Evolutionary conservation across 257 asterid genomes (phyloP).

Genomic region (Datura wrightii): DNA sequence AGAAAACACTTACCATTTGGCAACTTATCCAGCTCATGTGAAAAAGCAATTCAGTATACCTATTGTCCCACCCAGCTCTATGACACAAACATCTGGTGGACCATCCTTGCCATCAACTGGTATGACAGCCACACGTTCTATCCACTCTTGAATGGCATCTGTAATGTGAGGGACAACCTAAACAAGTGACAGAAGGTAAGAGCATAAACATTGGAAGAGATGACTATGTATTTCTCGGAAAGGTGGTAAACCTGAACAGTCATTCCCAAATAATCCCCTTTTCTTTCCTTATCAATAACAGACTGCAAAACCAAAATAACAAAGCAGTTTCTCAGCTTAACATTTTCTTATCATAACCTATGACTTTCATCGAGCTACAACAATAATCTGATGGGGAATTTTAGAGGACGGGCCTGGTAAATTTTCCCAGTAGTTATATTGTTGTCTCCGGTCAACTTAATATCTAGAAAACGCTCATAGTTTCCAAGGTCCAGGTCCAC

Average conservation of each 20-base stretch:
- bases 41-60: slow-evolving; percentile 37
- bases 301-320: slow-evolving; percentile 36
- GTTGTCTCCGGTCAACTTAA: slow-evolving; percentile 77
- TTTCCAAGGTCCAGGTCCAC: slow-evolving; percentile 99
- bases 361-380: background rate
- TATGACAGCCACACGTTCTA: slow-evolving; percentile 53
- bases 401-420: slow-evolving; percentile 66
- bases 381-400: background rate
- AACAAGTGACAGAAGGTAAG: slow-evolving; percentile 19
- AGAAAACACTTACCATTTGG: slow-evolving; percentile 15
- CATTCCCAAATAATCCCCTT: slow-evolving; percentile 56
- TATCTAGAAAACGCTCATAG: slow-evolving; percentile 88
- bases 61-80: slow-evolving; percentile 61
- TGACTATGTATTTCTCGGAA: background rate
- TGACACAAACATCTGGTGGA: slow-evolving; percentile 64
- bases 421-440: slow-evolving; percentile 92
- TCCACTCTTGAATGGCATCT: slow-evolving; percentile 60
- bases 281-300: slow-evolving; percentile 58
- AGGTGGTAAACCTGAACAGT: slow-evolving; percentile 53
- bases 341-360: background rate
- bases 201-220: background rate
- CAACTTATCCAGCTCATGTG: slow-evolving; percentile 24
- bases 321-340: background rate
- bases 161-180: slow-evolving; percentile 63
- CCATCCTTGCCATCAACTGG: slow-evolving; percentile 60